Percentiles rank a stretch among this genome's conserved stretches.
Conservation (phyloP, 2,329 filamentous ascomycete genomes). For the Pseudohalonectria lignicola region DNA sequence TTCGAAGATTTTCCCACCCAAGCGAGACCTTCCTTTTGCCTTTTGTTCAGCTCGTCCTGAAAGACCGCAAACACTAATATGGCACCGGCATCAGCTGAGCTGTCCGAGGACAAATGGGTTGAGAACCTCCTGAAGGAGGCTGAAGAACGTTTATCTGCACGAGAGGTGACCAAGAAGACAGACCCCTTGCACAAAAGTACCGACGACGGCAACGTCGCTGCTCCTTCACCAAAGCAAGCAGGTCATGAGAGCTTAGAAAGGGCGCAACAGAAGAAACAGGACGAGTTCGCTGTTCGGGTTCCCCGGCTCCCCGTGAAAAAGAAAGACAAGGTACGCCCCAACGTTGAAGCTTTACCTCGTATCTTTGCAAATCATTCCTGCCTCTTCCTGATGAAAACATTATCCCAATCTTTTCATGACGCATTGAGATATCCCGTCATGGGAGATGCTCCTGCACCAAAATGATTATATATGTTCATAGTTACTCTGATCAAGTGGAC, state of each 20-base stretch:
- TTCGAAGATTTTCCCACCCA: no score
- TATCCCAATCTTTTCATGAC: conserved; percentile 59
- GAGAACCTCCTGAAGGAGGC: conserved; percentile 25
- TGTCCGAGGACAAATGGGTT: conserved; percentile 22
- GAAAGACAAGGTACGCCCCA: conserved; percentile 19
- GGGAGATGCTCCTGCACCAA: conserved; percentile 59
- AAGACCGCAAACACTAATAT: not conserved
- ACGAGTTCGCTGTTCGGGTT: conserved; percentile 17
- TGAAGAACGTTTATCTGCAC: conserved; percentile 20
- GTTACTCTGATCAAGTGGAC: conserved; percentile 51
- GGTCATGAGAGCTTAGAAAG: no score
- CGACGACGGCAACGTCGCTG: no score
- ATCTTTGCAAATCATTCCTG: not conserved
- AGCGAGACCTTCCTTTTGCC: no score
- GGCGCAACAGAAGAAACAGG: conserved; percentile 11
- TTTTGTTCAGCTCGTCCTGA: no score
- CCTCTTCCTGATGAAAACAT: conserved; percentile 62
- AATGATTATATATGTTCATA: conserved; percentile 54
- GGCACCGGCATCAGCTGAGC: no score
- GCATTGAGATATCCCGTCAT: conserved; percentile 70
- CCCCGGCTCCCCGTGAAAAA: conserved; percentile 12
- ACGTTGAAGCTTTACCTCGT: not conserved
- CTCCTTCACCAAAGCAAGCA: no score
- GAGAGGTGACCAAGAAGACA: conserved; percentile 7
- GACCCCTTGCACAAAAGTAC: no score